Percentiles rank a stretch among this genome's conserved stretches.
phyloP scores from a whole-genome alignment of 1,139 yeast genomes.

The Geotrichum aggregatum region DNA sequence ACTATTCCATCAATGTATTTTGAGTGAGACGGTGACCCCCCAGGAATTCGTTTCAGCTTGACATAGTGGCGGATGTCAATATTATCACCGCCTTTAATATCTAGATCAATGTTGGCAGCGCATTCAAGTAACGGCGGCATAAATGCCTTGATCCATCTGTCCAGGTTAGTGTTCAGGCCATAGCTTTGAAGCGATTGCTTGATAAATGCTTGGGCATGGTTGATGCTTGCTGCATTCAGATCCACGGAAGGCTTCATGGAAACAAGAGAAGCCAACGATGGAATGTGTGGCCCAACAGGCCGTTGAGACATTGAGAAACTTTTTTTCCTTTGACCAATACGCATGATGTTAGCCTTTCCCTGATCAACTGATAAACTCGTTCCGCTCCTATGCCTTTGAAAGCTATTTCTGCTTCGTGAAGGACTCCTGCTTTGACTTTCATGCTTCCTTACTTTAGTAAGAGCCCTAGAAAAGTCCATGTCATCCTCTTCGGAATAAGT shows the following conservation, averaged over 20 bases:
- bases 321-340: conserved; percentile 30
- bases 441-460: conserved; percentile 9
- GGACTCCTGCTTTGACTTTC: conserved; percentile 18
- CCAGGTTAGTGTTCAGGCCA: conserved; percentile 49
- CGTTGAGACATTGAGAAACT: conserved; percentile 24
- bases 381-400: conserved; percentile 31
- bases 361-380: conserved; percentile 26
- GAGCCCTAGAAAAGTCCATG: conserved; percentile 12
- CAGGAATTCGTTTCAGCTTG: conserved; percentile 77
- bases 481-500: conserved; percentile 17
- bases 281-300: conserved; percentile 15
- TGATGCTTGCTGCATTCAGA: conserved; percentile 41
- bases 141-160: conserved; percentile 52
- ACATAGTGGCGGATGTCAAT: conserved; percentile 84
- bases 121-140: conserved; percentile 46
- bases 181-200: conserved; percentile 69
- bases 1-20: conserved; percentile 70
- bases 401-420: conserved; percentile 15
- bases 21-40: conserved; percentile 60
- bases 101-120: conserved; percentile 50
- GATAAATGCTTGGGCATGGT: conserved; percentile 46
- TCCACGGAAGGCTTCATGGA: conserved; percentile 28
- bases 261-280: conserved; percentile 17
- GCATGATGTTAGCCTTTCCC: conserved; percentile 25
- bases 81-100: conserved; percentile 61